Percentiles rank a stretch among this genome's conserved stretches.
These are phyloP conservation scores for Aurinia saxatilis DNA, from an alignment of 345 rosid genomes.

Conservation along the genomic window DNA sequence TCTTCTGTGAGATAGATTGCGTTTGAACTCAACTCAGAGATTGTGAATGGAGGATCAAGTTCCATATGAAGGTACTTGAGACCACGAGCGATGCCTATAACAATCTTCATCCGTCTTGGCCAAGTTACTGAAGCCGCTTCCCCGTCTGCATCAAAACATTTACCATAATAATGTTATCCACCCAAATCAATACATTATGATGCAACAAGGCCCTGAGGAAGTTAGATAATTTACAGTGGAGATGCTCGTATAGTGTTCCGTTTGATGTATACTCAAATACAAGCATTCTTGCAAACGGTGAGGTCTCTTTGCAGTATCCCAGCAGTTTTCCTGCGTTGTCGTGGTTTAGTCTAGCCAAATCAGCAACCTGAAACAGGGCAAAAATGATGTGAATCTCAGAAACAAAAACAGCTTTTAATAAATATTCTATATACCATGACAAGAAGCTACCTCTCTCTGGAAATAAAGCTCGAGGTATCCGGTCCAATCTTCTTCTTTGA, in stretches of 20 bases:
- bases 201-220: constrained; percentile 3
- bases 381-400: constrained; percentile 1
- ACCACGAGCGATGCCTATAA: constrained; percentile 75
- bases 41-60: constrained; percentile 83
- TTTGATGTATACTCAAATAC: constrained; percentile 93
- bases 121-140: constrained; percentile 85
- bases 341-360: constrained; percentile 84
- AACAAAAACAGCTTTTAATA: neutral
- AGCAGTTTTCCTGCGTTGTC: constrained; percentile 74
- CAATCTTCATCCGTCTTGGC: constrained; percentile 87
- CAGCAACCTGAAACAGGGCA: constrained; percentile 66
- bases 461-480: constrained; percentile 92
- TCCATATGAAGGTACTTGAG: constrained; percentile 87
- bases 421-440: neutral
- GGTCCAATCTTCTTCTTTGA: constrained; percentile 90
- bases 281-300: constrained; percentile 88
- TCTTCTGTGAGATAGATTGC: constrained; percentile 95
- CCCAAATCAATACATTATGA: neutral
- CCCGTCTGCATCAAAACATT: constrained; percentile 52
- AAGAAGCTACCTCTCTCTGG: constrained; percentile 71
- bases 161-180: neutral
- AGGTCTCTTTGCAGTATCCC: constrained; percentile 80
- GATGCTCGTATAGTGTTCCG: constrained; percentile 90
- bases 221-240: constrained; percentile 66
- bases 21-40: constrained; percentile 83